Base-by-base conservation (phyloP, 106 monocot genomes). In the Dioscorea dumetorum region DNA sequence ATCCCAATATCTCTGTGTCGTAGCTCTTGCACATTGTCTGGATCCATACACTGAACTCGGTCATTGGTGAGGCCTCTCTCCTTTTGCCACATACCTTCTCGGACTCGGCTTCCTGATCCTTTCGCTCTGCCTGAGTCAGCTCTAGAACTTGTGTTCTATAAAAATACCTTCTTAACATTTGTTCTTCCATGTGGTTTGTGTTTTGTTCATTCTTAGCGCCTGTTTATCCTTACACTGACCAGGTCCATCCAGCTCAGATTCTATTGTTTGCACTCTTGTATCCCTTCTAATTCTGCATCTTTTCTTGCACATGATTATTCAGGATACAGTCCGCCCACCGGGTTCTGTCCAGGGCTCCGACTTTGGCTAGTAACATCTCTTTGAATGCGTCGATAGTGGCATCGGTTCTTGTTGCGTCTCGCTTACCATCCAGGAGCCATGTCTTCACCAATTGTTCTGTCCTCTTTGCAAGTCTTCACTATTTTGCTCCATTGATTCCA, bases 381-480 rank as follows among this genome's bases (percentile, higher is more conserved):
- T 70, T 99, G 78, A 99, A 99, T 75, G 90, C 93, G 19, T 99
- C 93, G 0, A 99, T 99, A 33, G 81, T 99, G 58, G 87, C 90
- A 19, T 99, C 93, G 2, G 90, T 93, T 52, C 87, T 99, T 16
- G 76, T 99, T 8, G 93, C 99, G 1, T 99, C 93, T 18, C 92
- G 99, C 5, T 78, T 99, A 1, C 90, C 87, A 21, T 99, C 90
- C 22, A 77, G 90, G 70, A 76, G 87, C 74, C 93, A 90, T 74
- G 93, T 99, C 22, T 99, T 99, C 72, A 87, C n/a, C 85, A 0
- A 56, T 93, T 18, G 83, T 93, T 87, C 75, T 99, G 8, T 93
- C 93, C 68, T 99, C 99, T 1, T 60, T 99, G 48, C 90, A 93
- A 74, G 63, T 99, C 50, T 99, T 99, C 68, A n/a, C 80, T 99